Evolutionary conservation across 2,329 filamentous ascomycete genomes (phyloP).

Genomic region (Cytospora piceae): DNA sequence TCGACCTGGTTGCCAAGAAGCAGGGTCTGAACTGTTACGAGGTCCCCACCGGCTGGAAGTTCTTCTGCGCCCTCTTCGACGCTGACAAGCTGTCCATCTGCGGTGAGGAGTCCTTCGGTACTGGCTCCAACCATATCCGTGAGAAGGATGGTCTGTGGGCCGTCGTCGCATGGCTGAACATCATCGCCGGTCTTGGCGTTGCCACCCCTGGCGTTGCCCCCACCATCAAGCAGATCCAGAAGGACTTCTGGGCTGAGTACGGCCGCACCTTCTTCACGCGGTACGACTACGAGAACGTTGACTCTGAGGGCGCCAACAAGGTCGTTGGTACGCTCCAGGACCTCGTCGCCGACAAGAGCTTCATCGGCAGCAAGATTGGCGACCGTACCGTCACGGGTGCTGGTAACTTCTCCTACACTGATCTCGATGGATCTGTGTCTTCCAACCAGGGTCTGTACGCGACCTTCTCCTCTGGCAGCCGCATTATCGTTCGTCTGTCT

Average conservation of each 20-base stretch:
- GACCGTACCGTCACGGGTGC: constrained; percentile 85
- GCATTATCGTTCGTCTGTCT: constrained; percentile 92
- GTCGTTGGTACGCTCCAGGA: constrained; percentile 80
- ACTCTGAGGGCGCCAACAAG: constrained; percentile 88
- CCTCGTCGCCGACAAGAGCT: constrained; percentile 72
- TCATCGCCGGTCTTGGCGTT: constrained; percentile 91
- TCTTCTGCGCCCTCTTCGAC: constrained; percentile 96
- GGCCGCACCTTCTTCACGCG: constrained; percentile 98
- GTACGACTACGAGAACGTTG: constrained; percentile 97
- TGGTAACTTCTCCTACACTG: constrained; percentile 97
- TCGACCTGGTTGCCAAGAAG: constrained; percentile 94
- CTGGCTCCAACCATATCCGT: constrained; percentile 96
- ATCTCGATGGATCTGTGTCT: constrained; percentile 94
- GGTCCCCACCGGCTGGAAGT: constrained; percentile 98
- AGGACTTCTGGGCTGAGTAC: constrained; percentile 95
- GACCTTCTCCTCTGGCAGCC: constrained; percentile 91
- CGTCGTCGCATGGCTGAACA: constrained; percentile 96
- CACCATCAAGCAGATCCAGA: constrained; percentile 94
- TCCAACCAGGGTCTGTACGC: constrained; percentile 96
- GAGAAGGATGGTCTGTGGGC: constrained; percentile 99
- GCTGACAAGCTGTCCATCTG: constrained; percentile 97
- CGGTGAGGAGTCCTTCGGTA: constrained; percentile 97
- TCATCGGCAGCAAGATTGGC: constrained; percentile 80
- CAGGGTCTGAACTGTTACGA: constrained; percentile 92
- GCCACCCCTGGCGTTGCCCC: constrained; percentile 78